These are phyloP conservation scores for Scleroderma bovista DNA, from an alignment of 768 basidiomycete genomes.

Conservation along the genomic window DNA sequence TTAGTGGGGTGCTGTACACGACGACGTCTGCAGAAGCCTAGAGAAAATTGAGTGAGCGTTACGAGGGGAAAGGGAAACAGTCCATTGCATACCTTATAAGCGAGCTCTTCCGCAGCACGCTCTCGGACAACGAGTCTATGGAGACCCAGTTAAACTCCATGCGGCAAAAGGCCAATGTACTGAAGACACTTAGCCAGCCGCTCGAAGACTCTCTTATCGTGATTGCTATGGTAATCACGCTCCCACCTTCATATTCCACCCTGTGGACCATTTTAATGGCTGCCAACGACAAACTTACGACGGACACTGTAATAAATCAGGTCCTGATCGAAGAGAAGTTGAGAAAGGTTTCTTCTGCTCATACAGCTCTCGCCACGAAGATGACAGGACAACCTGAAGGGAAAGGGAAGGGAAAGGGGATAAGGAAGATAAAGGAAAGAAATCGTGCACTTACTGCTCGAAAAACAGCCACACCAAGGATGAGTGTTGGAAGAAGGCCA, in stretches of 20 bases:
- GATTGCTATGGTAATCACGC: conserved; percentile 14
- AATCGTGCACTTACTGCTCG: neutral
- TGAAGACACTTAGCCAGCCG: conserved; percentile 9
- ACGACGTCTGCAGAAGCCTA: conserved; percentile 11
- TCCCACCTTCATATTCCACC: conserved; percentile 15
- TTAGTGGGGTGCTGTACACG: conserved; percentile 13
- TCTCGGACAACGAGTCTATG: conserved; percentile 11
- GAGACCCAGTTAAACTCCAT: conserved; percentile 18
- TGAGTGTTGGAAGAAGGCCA: too few species aligned
- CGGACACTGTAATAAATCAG: neutral
- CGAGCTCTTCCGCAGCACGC: conserved; percentile 16
- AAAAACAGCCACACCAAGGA: neutral
- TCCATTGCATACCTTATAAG: conserved; percentile 19
- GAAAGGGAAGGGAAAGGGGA: neutral
- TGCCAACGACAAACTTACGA: neutral
- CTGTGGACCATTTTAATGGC: conserved; percentile 18
- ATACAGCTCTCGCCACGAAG: neutral
- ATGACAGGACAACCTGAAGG: neutral
- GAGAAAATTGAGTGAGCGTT: conserved; percentile 12
- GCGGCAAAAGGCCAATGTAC: conserved; percentile 9
- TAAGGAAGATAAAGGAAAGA: neutral
- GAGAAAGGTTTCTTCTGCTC: neutral
- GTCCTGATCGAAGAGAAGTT: neutral
- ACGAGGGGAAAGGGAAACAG: conserved; percentile 19
- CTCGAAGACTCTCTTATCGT: conserved; percentile 17